Base-by-base conservation (phyloP, 2,329 filamentous ascomycete species). In the Tolypocladium pustulatum region DNA sequence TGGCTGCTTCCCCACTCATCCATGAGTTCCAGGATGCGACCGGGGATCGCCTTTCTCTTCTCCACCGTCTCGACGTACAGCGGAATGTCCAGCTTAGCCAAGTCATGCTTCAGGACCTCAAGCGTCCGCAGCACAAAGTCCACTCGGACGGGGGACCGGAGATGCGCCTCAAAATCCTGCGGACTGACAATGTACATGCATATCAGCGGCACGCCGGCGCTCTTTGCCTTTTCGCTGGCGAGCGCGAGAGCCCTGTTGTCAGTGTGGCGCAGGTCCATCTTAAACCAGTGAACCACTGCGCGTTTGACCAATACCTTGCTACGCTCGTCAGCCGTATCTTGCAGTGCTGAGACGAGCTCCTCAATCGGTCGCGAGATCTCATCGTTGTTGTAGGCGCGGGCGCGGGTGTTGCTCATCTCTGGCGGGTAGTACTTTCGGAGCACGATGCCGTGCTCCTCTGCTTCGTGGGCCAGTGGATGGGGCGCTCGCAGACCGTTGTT, bases 211-310 rank as follows among this genome's bases (percentile, higher is more conserved):
- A 92, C 79, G 0, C 81, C 81, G n/a, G 83, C 78, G 41, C 84
- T 79, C 59, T 83, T 85, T 1, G 91, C 90, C 59, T 73, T 75
- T 59, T 84, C 74, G 58, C 82, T 85, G 0, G 91, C 91, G 61
- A 85, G 72, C 38, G 81, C 79, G 30, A 96, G 72, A 0, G 83
- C 83, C 10, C 82, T 87, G 69, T 96, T 96, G 70, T 97, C 92
- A 0, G 74, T 71, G 1, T 81, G 78, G 3, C 91, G 81, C 56
- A 96, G 73, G 69, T 96, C 92, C 67, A 83, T 85, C 73, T 94
- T 95, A 77, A 93, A 96, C 91, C 91, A 96, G 72, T 96, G 90
- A 0, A 96, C 82, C 0, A 96, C 87, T 0, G 86, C 83, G 32
- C 82, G 75, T 36, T 82, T 81, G 0, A 79, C 74, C 1, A 73